Evolutionary conservation across 2,329 filamentous ascomycete species (phyloP), one percentile per base, ranked within the genome.

Genomic region (Calcarisporium arbuscula): DNA sequence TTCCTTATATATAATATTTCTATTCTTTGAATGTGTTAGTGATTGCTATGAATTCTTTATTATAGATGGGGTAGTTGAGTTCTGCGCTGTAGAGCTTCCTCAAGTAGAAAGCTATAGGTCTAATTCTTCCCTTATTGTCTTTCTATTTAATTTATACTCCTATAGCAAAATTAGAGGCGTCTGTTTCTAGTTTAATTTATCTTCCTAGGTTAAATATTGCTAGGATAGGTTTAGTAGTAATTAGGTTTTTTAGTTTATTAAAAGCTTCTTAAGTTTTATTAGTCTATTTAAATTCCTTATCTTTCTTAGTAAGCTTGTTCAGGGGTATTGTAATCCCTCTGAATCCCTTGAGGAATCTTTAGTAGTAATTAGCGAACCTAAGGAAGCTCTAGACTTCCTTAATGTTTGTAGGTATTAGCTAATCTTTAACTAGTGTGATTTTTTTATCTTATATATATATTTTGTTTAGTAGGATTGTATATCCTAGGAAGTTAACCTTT

Each of bases 11-110:
- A 22, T 51, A 49, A 14, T 46, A 36, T 39, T 33, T 34, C 21
- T 44, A 53, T 41, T 50, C 34, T 18, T 52, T 45, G 38, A 51
- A 46, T 10, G 25, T 12, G 30, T 49, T 42, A 30, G 48, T 32
- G 15, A 52, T 50, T 8, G 28, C 23, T n/a, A 49, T 29, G 17
- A 52, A 42, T 43, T 48, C 37, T 34, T 50, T 47, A 32, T 48
- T 32, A 25, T 49, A 43, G 8, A 48, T 47, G 15, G 19, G n/a
- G 19, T 51, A 51, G 12, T 52, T 52, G 22, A 48, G 26, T 38
- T 52, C 19, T 40, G 34, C 12, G 28, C 9, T 37, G 30, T 45
- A 30, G 18, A 50, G 22, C 26, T 51, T 46, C n/a, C 45, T 45
- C 10, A 29, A 51, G 16, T 37, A 42, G 19, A 44, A 42, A 14